Percentiles rank a stretch among this genome's conserved stretches.
Evolutionary conservation across 2,329 filamentous ascomycete genomes (phyloP).

Genomic region (Rasamsonia emersonii): DNA sequence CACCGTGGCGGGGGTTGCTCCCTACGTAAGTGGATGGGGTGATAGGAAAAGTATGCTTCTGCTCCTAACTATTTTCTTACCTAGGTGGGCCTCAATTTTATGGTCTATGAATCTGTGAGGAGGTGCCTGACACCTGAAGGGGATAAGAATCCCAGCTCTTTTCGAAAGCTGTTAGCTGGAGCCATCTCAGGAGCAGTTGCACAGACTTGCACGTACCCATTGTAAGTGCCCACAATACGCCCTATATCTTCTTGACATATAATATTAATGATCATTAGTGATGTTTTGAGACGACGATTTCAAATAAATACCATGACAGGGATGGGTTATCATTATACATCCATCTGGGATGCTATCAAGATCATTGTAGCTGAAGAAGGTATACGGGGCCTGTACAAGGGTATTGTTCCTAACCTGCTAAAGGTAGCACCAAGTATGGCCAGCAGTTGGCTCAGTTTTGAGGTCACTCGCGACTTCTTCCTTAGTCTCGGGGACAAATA

Average conservation of each 20-base stretch:
- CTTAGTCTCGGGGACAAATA: conserved; percentile 43
- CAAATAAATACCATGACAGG: conserved; percentile 99
- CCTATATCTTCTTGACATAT: too few relatives aligned
- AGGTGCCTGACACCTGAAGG: conserved; percentile 79
- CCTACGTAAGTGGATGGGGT: conserved; percentile 59
- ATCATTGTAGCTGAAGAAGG: conserved; percentile 82
- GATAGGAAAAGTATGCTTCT: neutral
- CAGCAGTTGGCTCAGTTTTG: conserved; percentile 95
- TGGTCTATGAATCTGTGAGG: conserved; percentile 89
- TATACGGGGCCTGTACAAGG: conserved; percentile 81
- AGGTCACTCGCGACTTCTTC: conserved; percentile 82
- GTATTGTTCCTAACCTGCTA: conserved; percentile 86
- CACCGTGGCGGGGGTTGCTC: conserved; percentile 89
- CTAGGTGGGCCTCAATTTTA: conserved; percentile 91
- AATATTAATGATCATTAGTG: conserved; percentile 42
- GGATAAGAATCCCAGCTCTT: conserved; percentile 68
- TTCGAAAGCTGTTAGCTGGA: conserved; percentile 78
- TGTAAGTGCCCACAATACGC: conserved; percentile 61
- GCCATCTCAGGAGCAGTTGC: conserved; percentile 93
- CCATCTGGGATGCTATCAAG: conserved; percentile 70
- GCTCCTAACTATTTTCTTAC: neutral
- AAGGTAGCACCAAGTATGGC: conserved; percentile 99
- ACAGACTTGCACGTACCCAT: conserved; percentile 96
- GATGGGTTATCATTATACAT: conserved; percentile 93
- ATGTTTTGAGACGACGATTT: conserved; percentile 86